Base-by-base conservation (phyloP, 176 grass and related monocot species). In the Avena insularis region DNA sequence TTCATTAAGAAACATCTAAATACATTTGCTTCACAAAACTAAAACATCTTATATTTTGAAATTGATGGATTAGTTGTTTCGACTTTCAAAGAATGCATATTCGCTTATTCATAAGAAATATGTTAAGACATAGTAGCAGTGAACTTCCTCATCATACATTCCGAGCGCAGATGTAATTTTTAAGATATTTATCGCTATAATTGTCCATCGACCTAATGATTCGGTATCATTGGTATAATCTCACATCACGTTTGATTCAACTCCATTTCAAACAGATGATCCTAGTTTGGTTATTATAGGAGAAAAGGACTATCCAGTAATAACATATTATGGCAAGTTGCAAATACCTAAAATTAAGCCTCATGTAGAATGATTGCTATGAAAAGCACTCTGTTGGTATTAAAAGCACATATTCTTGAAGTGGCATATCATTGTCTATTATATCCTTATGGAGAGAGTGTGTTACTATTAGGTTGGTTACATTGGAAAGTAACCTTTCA, bases 201-300 rank as follows among this genome's bases (percentile, higher is more conserved):
- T 86, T 59, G 66, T 81, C 31, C 33, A 35, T 64, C 20, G 51
- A 43, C 78, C 53, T 40, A 87, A 87, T 75, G 45, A 87, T 87
- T 72, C 9, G 8, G 8, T 40, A 29, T 3, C 56, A 36, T 64
- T 38, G 9, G 33, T 35, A 35, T 35, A 35, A 35, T 35, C 33
- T 35, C 33, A 43, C 13, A n/a, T n/a, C 29, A 1, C 17, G 15
- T 51, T 35, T 35, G 33, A 35, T 35, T 35, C 33, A 35, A 62
- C 27, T 77, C 38, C 5, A 19, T 71, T 70, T 53, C n/a, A 5
- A 63, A 65, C 2, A 35, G 13, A 43, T 5, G 8, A 13, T 16
- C 43, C 43, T 19, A 55, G 6, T 33, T 51, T 27, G 13, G 4
- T 74, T 36, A 51, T 33, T 49, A 23, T 82, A 25, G 5, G 68